Evolutionary conservation across 345 rosid species (phyloP), one percentile per base, ranked within the genome.

Genomic region (Moringa oleifera): DNA sequence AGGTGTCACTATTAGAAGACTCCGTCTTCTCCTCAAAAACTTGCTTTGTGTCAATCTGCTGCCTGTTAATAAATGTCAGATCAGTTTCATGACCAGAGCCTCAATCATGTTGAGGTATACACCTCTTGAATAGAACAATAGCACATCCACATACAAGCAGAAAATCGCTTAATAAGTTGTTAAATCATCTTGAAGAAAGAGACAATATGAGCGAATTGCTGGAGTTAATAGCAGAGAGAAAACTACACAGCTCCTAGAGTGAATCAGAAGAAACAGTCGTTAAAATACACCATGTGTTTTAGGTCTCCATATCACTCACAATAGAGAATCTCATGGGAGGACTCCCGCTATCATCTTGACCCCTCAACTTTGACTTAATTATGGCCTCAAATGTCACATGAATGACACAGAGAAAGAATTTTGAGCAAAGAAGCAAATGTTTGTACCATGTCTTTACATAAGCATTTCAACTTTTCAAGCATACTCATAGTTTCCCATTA

Each of bases 31-130:
- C 95, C 74, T 90, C 90, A 28, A 77, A 81, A 52, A 86, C 85
- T 80, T 94, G 93, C 73, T 90, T 79, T 1, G 82, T 81, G 67
- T 91, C 91, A 31, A 84, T 78, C 70, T 94, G 91, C 64, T 86
- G 91, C 62, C 97, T 94, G 87, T 24, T 74, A 47, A 61, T 15
- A 24, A 41, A 41, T 1, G 12, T 15, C 6, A 11, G n/a, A n/a
- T n/a, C n/a, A n/a, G 6, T 41, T 15, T 41, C 12, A 15, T 4
- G 16, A 5, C 17, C 6, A 11, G 17, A 41, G 47, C 47, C 47
- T 41, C 47, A 41, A 41, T 7, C 6, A 9, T 41, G 47, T 1
- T 41, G 17, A 41, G 6, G 17, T 7, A 41, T 9, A 4, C 12
- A 15, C 17, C 16, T 5, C 17, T 9, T 41, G 17, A 41, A 41